Base-by-base conservation (phyloP, 192 early-diverging fungal species). In the Coemansia sp. region DNA sequence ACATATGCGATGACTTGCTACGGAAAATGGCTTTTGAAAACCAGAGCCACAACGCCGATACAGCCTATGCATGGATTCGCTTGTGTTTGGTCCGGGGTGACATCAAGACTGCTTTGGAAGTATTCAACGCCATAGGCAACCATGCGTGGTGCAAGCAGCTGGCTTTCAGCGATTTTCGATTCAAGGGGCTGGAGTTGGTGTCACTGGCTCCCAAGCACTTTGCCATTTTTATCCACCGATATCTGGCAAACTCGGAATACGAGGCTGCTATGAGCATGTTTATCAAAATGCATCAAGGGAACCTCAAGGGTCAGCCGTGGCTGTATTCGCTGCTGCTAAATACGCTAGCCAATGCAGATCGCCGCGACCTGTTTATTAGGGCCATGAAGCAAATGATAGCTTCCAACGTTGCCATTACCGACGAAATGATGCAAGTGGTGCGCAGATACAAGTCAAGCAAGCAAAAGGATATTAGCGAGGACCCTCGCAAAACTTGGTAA, bases 111-210 rank as follows among this genome's bases (percentile, higher is more conserved):
- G 72, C 72, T 2, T 38, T 68, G 48, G 12, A 21, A 2, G 33
- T 75, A 16, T 55, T 75, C 23, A 18, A 33, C 18, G 56, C 61
- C 1, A 56, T 75, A 15, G 61, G 50, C 48, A 52, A 52, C 49
- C 9, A 28, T 10, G 41, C 45, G 0, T 36, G 36, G 14, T 68
- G 60, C 54, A 35, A 37, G 11, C 39, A 38, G 33, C 49, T 75
- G 5, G 48, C 36, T 7, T 3, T 2, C 0, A 21, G n/a, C 5
- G 48, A 53, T 43, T 5, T 6, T 8, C 64, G 63, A 8, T 66
- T 45, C 47, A n/a, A 9, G 19, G 61, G 57, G 0, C 45, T 75
- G 42, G 44, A 63, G 13, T 8, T 11, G 10, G 51, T 68, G 5
- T 18, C 31, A 6, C 53, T 19, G 10, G 26, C n/a, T 14, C 15